Evolutionary conservation across 306 rosid genomes (phyloP), one percentile per base, ranked within the genome.

Genomic region (Vigna radiata): DNA sequence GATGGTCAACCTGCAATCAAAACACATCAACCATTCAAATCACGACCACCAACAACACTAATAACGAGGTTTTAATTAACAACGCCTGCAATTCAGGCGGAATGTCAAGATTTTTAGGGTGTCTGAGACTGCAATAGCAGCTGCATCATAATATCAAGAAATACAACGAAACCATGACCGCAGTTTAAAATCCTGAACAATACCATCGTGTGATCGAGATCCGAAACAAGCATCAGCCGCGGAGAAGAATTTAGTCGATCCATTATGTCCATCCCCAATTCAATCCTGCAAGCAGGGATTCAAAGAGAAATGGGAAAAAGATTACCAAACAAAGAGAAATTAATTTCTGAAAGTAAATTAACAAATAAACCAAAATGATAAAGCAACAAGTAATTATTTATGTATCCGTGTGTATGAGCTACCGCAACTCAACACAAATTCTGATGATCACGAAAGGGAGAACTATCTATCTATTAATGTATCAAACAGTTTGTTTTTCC

Each of bases 121-220:
- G 41, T 13, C 41, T 0, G 11, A 0, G 9, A 58, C n/a, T 2
- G 19, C 65, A 59, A 27, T 11, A 14, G 10, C 14, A 4, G 10
- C 25, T 2, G 0, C 27, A 52, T 17, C 44, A 39, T 7, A 39
- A 39, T 39, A 39, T 39, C 44, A 39, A 39, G 44, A 37, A 37
- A 37, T 39, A 3, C 3, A 1, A 49, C 19, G 15, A 49, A n/a
- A 50, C 17, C 11, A 10, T 7, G 23, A n/a, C 56, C 17, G 8
- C 63, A 12, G 6, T 56, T 18, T 18, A 23, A 56, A 56, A 27
- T 0, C 3, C 14, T 59, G 8, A 23, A 21, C 3, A 56, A 56
- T 49, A 92, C 99, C 99, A 95, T 92, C 1, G 99, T 95, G 70
- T 95, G 96, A 86, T 95, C 99, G 72, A 95, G 99, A 92, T 95